A percentile compares a stretch with the other conserved stretches of the same genome.
Conservation (phyloP, 768 basidiomycete species). For the Suillus fuscotomentosus region DNA sequence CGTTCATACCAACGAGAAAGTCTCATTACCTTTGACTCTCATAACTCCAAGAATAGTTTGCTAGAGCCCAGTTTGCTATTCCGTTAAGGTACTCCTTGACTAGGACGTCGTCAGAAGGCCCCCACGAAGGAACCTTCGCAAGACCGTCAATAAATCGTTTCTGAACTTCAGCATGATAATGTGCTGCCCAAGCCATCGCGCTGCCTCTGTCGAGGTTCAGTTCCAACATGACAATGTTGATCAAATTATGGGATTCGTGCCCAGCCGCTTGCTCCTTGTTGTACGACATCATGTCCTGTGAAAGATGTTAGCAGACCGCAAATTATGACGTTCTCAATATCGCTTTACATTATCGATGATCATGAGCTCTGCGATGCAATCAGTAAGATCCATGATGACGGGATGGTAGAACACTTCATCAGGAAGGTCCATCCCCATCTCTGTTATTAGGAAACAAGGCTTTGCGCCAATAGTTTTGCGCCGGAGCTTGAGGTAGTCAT, state of each 20-base stretch:
- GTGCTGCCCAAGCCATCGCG: conserved; percentile 28
- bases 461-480: conserved; percentile 29
- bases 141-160: conserved; percentile 20
- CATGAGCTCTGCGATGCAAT: conserved; percentile 15
- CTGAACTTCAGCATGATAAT: conserved; percentile 12
- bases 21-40: conserved; percentile 13
- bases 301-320: neutral
- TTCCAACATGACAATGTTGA: conserved; percentile 33
- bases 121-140: conserved; percentile 26
- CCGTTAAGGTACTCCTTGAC: conserved; percentile 24
- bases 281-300: conserved; percentile 37
- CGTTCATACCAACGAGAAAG: neutral
- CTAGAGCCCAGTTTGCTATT: conserved; percentile 24
- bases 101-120: conserved; percentile 21
- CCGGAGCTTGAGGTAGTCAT: conserved; percentile 31
- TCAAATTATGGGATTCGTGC: conserved; percentile 30
- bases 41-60: conserved; percentile 27
- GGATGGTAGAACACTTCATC: conserved; percentile 31
- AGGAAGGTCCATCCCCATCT: conserved; percentile 31
- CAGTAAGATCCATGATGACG: conserved; percentile 9
- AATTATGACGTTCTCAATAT: neutral
- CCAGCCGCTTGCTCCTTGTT: conserved; percentile 34
- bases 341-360: conserved; percentile 23
- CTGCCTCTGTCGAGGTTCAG: conserved; percentile 20
- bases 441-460: conserved; percentile 28